Evolutionary conservation across 2,329 filamentous ascomycete genomes (phyloP), one percentile per base, ranked within the genome.

Genomic region (Pestalotiopsis sp.): DNA sequence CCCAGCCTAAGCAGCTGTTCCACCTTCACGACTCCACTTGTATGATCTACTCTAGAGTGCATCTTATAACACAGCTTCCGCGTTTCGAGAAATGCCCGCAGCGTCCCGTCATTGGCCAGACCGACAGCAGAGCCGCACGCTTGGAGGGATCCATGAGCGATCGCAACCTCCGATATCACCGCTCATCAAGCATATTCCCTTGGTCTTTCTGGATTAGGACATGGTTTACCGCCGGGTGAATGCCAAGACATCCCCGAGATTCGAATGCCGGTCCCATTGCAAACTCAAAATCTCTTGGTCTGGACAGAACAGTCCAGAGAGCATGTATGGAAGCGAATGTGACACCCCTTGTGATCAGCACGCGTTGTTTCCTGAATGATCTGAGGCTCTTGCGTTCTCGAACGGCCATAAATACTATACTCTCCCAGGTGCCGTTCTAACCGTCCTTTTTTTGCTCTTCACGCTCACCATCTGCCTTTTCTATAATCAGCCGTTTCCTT

Each of bases 31-130:
- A 57, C 63, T 14, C 27, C 17, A 25, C 49, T 40, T 56, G 63
- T 66, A 66, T 66, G 63, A 66, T 66, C 63, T 66, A 13, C 63
- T 57, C 36, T 17, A 66, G 36, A 66, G 41, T 25, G 31, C 52
- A 66, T 56, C 63, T 66, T 66, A 57, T 66, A 45, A 56, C 63
- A 66, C 63, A 66, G n/a, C 45, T 56, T 58, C 49, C 63, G 49
- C 40, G 63, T 66, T 66, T 66, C 63, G 63, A 56, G 63, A 57
- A 66, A n/a, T 45, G 27, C 41, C n/a, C 4, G 20, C 23, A 11
- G 5, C 7, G n/a, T 1, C 9, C 11, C n/a, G 12, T 57, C 17
- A 66, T 66, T 66, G 63, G 63, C 31, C 49, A 25, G 17, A 25
- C 20, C n/a, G 11, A n/a, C 25, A 12, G 31, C 17, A 31, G 41